Conservation (phyloP, 202 grass and related monocot species). For the Tripidium arundinaceum region DNA sequence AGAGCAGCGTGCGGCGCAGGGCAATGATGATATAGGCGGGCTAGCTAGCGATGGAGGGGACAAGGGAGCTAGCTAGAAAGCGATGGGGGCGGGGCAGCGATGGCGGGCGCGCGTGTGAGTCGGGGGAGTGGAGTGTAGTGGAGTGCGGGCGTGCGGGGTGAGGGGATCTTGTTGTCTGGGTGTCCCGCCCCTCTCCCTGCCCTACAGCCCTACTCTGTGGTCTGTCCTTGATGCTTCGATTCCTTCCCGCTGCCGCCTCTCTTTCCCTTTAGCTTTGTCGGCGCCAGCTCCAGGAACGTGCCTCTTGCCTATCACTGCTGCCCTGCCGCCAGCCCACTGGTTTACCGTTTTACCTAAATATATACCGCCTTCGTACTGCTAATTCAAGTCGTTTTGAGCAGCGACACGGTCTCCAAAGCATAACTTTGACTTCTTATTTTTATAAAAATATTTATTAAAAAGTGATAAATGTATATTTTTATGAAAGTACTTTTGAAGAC, state of each 20-base stretch:
- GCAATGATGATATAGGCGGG: constrained; percentile 19
- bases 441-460: too few relatives aligned
- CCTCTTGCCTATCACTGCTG: not conserved
- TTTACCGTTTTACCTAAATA: too few relatives aligned
- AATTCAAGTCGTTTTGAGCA: too few relatives aligned
- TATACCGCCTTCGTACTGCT: too few relatives aligned
- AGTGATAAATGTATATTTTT: too few relatives aligned
- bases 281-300: constrained; percentile 21
- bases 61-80: constrained; percentile 1
- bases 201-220: too few relatives aligned
- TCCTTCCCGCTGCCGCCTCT: constrained; percentile 21
- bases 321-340: not conserved
- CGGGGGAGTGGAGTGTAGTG: constrained; percentile 23
- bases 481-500: too few relatives aligned
- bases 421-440: too few relatives aligned
- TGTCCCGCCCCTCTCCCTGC: not conserved
- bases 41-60: not conserved
- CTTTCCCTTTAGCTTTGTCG: constrained; percentile 31
- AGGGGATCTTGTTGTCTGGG: constrained; percentile 32
- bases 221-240: not conserved
- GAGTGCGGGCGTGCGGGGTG: constrained; percentile 42
- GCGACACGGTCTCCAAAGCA: too few relatives aligned
- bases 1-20: not conserved
- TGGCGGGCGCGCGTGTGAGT: constrained; percentile 37
- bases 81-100: not conserved